Evolutionary conservation across 129 eudicot species (phyloP).

Genomic region (Flaveria trinervia): DNA sequence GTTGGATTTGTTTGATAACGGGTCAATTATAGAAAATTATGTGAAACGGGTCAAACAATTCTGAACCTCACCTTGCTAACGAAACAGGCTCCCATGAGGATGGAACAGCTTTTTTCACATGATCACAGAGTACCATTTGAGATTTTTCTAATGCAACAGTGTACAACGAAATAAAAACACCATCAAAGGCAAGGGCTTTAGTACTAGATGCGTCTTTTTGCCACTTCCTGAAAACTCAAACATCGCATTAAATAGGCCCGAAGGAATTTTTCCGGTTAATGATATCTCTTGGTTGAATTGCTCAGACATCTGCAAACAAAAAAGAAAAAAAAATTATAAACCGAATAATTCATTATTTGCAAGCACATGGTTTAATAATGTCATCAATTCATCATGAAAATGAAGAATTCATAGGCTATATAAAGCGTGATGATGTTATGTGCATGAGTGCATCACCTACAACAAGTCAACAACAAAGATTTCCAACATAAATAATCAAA

Average conservation of each 20-base stretch:
- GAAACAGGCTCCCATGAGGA: conserved; percentile 97
- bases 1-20: background rate
- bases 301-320: conserved; percentile 79
- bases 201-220: conserved; percentile 95
- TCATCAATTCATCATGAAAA: conserved; percentile 13
- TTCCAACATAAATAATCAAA: background rate
- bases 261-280: conserved; percentile 91
- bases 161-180: conserved; percentile 86
- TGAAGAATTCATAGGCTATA: conserved; percentile 5
- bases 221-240: conserved; percentile 94
- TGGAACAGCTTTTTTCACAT: conserved; percentile 91
- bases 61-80: conserved; percentile 71
- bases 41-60: background rate
- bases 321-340: background rate
- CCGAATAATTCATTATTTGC: background rate
- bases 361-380: background rate
- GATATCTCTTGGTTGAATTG: conserved; percentile 94
- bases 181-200: conserved; percentile 93
- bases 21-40: background rate
- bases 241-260: conserved; percentile 89
- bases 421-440: background rate
- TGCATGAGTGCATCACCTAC: conserved; percentile 11
- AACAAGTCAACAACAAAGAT: conserved; percentile 10
- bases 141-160: conserved; percentile 85
- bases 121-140: conserved; percentile 84